Evolutionary conservation across 2,329 filamentous ascomycete genomes (phyloP), one percentile per base, ranked within the genome.

Genomic region (Monosporascus sp.): DNA sequence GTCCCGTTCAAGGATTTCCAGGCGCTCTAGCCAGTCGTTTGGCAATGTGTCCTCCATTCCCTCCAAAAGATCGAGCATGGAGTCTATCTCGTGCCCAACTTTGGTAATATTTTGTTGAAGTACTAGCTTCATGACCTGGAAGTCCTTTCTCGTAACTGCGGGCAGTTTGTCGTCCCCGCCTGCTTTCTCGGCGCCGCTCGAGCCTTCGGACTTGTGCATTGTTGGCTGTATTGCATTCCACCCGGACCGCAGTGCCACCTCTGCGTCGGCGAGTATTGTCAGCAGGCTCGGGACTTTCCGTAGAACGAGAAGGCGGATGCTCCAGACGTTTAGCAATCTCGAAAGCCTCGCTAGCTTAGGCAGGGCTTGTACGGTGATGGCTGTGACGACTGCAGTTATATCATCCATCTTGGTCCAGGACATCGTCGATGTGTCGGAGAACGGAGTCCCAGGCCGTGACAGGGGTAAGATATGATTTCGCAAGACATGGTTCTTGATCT

Each of bases 401-500:
- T 97, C 94, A 62, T 94, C 91, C 77, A 97, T 83, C 56, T 82
- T 85, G 57, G 81, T 82, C 69, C 89, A 89, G 43, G 76, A 74
- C 31, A 65, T 74, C 62, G 61, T 74, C 61, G 66, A 75, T 65
- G 82, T 75, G 64, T 73, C 63, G 58, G 77, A 69, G 47, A 77
- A 74, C 11, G 77, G 77, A 11, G 73, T 77, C 7, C 70, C 73
- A 14, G 75, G 76, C 43, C 81, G 76, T 53, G 82, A 85, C 60
- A 76, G 76, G 7, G 80, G 81, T 59, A 86, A 74, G 66, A 88
- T 86, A 73, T 96, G 89, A 64, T 89, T 89, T 69, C 87, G 85
- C 58, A 97, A 75, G 60, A 97, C 88, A 65, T 93, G 89, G 45
- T 82, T 84, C 74, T 99, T 97, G 67, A 99, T 85, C 59, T 95